Evolutionary conservation across 495 filamentous ascomycete species (phyloP), one percentile per base, ranked within the genome.

Genomic region (Daldinia grandis): DNA sequence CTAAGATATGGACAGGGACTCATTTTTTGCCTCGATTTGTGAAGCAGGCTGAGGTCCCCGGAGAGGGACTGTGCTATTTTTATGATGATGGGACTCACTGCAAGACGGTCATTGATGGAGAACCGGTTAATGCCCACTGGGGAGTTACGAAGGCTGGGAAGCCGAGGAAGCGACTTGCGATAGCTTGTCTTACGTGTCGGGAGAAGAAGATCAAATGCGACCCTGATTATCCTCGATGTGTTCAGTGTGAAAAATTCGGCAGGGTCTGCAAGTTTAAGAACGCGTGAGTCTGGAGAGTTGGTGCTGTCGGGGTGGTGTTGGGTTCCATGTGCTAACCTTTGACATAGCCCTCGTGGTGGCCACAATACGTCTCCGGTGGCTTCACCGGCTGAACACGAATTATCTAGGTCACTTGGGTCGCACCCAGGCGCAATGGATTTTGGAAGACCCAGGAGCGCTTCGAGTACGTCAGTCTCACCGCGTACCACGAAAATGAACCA

Each of bases 151-250:
- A 97, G 76, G 94, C 93, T 3, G 93, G 93, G 9, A 97, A 95
- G 77, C 93, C 94, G 33, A 87, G 94, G 68, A 97, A 97, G 78
- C 85, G 94, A 50, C 83, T 97, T 62, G 93, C 93, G 31, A 93
- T 95, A 69, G 94, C 94, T 15, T 97, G 94, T 74, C 84, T 95
- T 56, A 94, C 92, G 9, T 97, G 94, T 77, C 88, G 94, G 30
- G 93, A 97, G 79, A 97, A 97, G 87, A 97, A 97, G 83, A 95
- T 97, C 81, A 97, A 95, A 78, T 97, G 94, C 72, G 93, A 97
- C 64, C 94, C 93, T 6, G 93, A 92, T 68, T 88, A 89, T 62
- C 91, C 91, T 31, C 90, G 91, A 64, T 97, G 94, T 74, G 87
- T 92, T 60, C 93, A 97, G 76, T 97, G 94, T 77, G 91, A 94